Evolutionary conservation across 176 grass and related monocot species (phyloP).

Genomic region (Ensete glaucum): DNA sequence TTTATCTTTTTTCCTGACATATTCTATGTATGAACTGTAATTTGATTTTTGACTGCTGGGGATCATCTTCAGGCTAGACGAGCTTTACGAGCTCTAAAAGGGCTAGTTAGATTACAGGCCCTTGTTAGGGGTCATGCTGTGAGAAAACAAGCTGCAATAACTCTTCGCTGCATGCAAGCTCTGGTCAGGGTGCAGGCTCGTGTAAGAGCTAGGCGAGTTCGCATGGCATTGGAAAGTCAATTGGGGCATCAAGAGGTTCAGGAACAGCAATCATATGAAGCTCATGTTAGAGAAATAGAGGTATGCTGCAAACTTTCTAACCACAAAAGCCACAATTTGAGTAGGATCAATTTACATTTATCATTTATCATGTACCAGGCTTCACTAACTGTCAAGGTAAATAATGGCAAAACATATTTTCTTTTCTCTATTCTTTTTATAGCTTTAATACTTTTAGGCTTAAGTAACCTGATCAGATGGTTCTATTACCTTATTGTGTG

Average conservation of each 20-base stretch:
- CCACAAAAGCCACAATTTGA: neutral
- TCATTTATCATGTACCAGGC: neutral
- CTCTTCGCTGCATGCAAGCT: slow-evolving; percentile 90
- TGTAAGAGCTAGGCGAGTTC: slow-evolving; percentile 81
- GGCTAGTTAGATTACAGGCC: slow-evolving; percentile 88
- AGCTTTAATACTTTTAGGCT: too few species aligned
- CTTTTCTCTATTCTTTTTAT: neutral
- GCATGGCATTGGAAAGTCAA: slow-evolving; percentile 50
- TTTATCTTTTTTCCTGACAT: neutral
- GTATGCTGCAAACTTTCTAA: slow-evolving; percentile 20
- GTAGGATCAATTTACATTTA: neutral
- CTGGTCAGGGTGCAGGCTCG: slow-evolving; percentile 84
- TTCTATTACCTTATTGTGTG: too few species aligned
- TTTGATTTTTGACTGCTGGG: neutral
- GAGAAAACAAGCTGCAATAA: slow-evolving; percentile 92
- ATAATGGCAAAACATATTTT: neutral
- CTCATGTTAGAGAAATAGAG: slow-evolving; percentile 62
- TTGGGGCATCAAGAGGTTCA: slow-evolving; percentile 39
- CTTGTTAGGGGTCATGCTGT: slow-evolving; percentile 92
- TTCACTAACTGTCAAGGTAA: slow-evolving; percentile 28
- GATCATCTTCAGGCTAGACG: slow-evolving; percentile 63
- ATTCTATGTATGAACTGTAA: neutral
- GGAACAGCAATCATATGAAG: slow-evolving; percentile 30
- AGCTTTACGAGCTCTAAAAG: slow-evolving; percentile 84
- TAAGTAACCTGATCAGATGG: too few species aligned